Percentiles rank a stretch among this genome's conserved stretches.
These are phyloP conservation scores for Schizonepeta tenuifolia DNA, from an alignment of 257 asterid species.

Conservation along the genomic window DNA sequence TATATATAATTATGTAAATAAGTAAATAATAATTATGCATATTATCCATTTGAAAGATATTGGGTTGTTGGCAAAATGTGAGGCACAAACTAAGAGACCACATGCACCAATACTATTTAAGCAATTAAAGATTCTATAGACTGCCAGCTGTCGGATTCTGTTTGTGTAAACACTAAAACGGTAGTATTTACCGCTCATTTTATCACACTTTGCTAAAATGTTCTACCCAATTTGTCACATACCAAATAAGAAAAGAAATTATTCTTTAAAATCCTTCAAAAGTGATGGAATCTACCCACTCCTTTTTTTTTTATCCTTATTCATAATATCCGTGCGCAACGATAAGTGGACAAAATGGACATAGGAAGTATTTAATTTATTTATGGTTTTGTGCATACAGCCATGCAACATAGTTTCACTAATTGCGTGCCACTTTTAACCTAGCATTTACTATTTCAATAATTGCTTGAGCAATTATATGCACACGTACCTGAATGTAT, in stretches of 20 bases:
- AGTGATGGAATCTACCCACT: too few species aligned
- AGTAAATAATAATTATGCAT: not conserved
- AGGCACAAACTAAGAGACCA: conserved; percentile 24
- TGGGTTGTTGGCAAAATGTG: conserved; percentile 2
- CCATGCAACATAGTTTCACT: not conserved
- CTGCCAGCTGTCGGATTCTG: not conserved
- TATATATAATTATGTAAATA: not conserved
- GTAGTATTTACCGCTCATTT: too few species aligned
- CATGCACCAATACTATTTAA: conserved; percentile 19
- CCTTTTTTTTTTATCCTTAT: too few species aligned
- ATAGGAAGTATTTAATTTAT: too few species aligned
- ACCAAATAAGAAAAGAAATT: too few species aligned
- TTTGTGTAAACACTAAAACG: not conserved
- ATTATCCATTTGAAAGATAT: conserved; percentile 14
- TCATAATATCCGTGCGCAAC: too few species aligned
- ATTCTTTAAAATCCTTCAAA: too few species aligned
- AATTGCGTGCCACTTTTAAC: not conserved
- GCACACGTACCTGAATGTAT: too few species aligned
- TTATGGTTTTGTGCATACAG: not conserved
- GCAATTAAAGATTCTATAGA: conserved; percentile 18
- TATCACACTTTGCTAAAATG: too few species aligned
- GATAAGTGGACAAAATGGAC: too few species aligned
- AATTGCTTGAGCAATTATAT: not conserved
- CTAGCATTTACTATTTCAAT: not conserved
- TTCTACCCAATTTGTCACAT: too few species aligned